Evolutionary conservation across 169 alveolate species (phyloP).

Genomic region (Amoebophrya sp.): DNA sequence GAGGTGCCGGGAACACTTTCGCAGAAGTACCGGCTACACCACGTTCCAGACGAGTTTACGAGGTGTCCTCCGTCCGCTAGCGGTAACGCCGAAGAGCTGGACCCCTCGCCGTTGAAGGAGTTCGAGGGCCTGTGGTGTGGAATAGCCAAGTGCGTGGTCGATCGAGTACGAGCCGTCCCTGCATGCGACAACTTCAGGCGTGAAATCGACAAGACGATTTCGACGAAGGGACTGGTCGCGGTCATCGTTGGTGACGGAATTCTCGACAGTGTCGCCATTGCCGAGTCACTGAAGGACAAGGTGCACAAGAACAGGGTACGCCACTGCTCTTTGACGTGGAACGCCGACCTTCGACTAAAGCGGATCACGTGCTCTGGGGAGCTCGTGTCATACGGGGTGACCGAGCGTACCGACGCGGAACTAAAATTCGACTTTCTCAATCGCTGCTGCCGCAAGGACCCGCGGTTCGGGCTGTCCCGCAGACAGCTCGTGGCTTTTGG

Average conservation of each 20-base stretch:
- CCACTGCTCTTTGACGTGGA: background rate
- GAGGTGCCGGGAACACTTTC: no score
- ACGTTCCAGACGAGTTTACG: no score
- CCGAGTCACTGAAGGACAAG: background rate
- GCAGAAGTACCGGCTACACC: no score
- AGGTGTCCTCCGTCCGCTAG: no score
- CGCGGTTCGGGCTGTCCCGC: background rate
- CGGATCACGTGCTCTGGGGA: background rate
- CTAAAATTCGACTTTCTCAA: background rate
- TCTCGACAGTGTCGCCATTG: background rate
- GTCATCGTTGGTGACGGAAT: background rate
- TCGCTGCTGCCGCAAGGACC: background rate
- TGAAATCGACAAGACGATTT: background rate
- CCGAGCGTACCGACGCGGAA: background rate
- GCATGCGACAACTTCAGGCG: background rate
- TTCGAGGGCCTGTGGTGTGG: background rate
- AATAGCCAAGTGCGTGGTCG: background rate
- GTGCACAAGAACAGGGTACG: background rate
- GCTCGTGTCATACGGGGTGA: background rate
- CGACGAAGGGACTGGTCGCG: background rate
- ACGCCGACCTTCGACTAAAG: background rate
- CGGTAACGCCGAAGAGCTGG: no score
- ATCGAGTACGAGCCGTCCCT: background rate
- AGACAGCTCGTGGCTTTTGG: background rate
- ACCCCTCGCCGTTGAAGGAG: no score